phyloP scores from a whole-genome alignment of 2,329 filamentous ascomycete species.

The Hypocreales sp. region DNA sequence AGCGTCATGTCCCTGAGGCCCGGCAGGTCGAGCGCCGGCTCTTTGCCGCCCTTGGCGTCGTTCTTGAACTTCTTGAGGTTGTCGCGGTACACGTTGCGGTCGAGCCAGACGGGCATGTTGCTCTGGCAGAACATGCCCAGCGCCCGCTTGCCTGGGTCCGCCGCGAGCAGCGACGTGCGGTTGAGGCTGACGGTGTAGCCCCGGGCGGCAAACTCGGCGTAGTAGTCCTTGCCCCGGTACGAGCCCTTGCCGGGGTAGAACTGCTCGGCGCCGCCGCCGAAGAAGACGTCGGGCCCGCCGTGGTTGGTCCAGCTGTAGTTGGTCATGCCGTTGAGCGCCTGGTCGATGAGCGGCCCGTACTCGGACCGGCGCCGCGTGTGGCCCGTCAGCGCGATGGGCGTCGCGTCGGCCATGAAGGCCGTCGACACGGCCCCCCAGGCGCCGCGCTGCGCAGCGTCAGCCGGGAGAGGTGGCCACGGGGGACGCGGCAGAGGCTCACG shows the following conservation, averaged over 20 bases:
- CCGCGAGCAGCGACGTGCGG: slow-evolving; percentile 50
- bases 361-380: slow-evolving; percentile 56
- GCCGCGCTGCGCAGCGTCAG: slow-evolving; percentile 21
- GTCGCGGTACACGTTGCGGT: slow-evolving; percentile 63
- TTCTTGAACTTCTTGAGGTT: slow-evolving; percentile 54
- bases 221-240: slow-evolving; percentile 62
- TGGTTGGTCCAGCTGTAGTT: slow-evolving; percentile 73
- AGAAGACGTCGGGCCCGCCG: slow-evolving; percentile 63
- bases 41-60: slow-evolving; percentile 49
- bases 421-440: slow-evolving; percentile 58
- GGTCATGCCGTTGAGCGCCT: slow-evolving; percentile 57
- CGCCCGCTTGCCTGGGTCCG: slow-evolving; percentile 43
- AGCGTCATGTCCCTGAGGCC: slow-evolving; percentile 82
- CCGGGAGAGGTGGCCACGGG: neutral
- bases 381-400: slow-evolving; percentile 57
- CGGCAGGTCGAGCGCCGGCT: slow-evolving; percentile 56
- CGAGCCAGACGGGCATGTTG: slow-evolving; percentile 73
- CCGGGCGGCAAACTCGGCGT: slow-evolving; percentile 56
- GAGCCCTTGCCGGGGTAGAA: slow-evolving; percentile 52
- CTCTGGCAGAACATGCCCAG: slow-evolving; percentile 65
- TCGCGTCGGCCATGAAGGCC: slow-evolving; percentile 70
- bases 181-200: slow-evolving; percentile 60
- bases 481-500: slow-evolving; percentile 21
- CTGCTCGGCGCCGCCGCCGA: slow-evolving; percentile 71
- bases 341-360: slow-evolving; percentile 60